These are phyloP conservation scores for Bolboschoenus planiculmis DNA, from an alignment of 176 grass and related monocot genomes.

Conservation along the genomic window DNA sequence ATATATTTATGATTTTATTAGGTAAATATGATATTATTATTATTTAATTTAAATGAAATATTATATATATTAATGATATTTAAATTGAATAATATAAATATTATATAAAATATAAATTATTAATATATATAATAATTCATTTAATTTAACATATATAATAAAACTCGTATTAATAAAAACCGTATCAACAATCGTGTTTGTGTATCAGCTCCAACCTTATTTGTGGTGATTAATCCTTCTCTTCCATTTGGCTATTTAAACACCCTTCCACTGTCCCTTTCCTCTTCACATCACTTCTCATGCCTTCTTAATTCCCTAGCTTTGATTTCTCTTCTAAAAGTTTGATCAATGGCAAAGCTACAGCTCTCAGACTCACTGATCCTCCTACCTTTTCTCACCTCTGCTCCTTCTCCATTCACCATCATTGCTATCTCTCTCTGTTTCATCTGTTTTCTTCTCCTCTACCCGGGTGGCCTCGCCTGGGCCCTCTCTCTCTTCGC, in stretches of 20 bases:
- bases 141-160: too few species aligned
- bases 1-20: too few species aligned
- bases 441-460: constrained; percentile 26
- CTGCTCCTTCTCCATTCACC: constrained; percentile 22
- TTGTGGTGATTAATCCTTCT: too few species aligned
- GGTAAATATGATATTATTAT: too few species aligned
- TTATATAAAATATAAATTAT: too few species aligned
- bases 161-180: too few species aligned
- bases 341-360: constrained; percentile 13
- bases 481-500: constrained; percentile 32
- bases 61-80: too few species aligned
- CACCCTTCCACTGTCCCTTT: constrained; percentile 8
- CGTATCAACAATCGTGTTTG: too few species aligned
- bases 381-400: constrained; percentile 18
- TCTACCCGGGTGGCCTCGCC: constrained; percentile 43
- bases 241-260: constrained; percentile 6
- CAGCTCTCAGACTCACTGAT: constrained; percentile 35
- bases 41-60: too few species aligned
- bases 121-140: too few species aligned
- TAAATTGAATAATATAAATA: too few species aligned
- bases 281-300: neutral
- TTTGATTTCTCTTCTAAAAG: constrained; percentile 21
- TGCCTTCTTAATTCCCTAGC: neutral
- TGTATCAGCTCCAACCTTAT: too few species aligned
- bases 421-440: constrained; percentile 31